phyloP scores from a whole-genome alignment of 2,329 filamentous ascomycete genomes.

The Stachybotrys elegans region DNA sequence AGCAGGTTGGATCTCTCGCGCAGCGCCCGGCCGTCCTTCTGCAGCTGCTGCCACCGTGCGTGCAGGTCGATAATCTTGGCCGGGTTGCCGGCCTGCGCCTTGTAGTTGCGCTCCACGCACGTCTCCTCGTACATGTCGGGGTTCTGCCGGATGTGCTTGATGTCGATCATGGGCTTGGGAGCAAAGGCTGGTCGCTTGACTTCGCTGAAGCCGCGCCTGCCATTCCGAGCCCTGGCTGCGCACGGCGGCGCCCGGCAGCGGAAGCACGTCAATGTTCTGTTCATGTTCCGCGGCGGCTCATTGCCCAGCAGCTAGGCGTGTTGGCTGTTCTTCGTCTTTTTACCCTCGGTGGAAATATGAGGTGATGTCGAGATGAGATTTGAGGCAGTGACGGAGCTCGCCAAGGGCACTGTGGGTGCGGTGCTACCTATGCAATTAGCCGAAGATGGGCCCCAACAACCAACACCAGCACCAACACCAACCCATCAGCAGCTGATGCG shows the following conservation, averaged over 20 bases:
- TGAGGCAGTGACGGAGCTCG: too few species aligned
- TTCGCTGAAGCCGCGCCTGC: slow-evolving; percentile 19
- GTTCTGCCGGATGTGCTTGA: slow-evolving; percentile 87
- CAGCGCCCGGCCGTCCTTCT: slow-evolving; percentile 54
- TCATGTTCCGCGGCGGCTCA: slow-evolving; percentile 22
- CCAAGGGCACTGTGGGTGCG: too few species aligned
- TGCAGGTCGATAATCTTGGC: slow-evolving; percentile 51
- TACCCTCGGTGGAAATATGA: too few species aligned
- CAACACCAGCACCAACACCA: too few species aligned
- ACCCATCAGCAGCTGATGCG: too few species aligned
- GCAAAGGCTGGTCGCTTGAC: slow-evolving; percentile 59
- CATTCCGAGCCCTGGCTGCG: slow-evolving; percentile 8
- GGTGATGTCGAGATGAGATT: background rate
- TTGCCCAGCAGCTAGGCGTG: slow-evolving; percentile 11
- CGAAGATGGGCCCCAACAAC: too few species aligned
- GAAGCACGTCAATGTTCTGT: slow-evolving; percentile 20
- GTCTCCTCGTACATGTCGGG: slow-evolving; percentile 76
- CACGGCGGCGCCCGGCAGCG: slow-evolving; percentile 17
- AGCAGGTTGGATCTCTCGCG: slow-evolving; percentile 64
- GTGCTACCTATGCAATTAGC: slow-evolving; percentile 5
- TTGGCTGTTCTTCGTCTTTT: too few species aligned
- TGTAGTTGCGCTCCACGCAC: slow-evolving; percentile 82
- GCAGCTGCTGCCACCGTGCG: slow-evolving; percentile 54
- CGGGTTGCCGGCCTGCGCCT: slow-evolving; percentile 47
- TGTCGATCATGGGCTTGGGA: slow-evolving; percentile 73